Evolutionary conservation across 2,329 filamentous ascomycete genomes (phyloP).

Genomic region (Neoarthrinium moseri): DNA sequence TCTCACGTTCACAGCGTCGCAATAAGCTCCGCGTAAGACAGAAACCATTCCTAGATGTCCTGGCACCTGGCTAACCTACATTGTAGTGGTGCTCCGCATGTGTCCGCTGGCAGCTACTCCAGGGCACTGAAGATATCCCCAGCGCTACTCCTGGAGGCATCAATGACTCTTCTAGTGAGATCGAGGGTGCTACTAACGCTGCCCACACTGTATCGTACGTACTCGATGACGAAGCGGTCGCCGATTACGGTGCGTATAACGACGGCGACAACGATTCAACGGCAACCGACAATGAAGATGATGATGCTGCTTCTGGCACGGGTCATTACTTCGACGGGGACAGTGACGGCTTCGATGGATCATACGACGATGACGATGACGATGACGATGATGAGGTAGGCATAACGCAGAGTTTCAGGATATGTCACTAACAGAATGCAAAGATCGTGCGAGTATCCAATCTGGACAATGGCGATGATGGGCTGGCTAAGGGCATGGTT

Average conservation of each 20-base stretch:
- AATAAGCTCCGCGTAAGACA: conserved; percentile 15
- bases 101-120: conserved; percentile 27
- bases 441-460: too few species aligned
- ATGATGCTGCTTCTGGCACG: conserved; percentile 5
- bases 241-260: background rate
- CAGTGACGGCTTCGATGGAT: background rate
- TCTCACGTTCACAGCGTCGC: conserved; percentile 32
- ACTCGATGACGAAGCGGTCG: conserved; percentile 2
- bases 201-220: background rate
- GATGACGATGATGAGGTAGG: background rate
- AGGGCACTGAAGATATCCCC: conserved; percentile 21
- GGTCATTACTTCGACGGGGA: conserved; percentile 7
- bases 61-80: conserved; percentile 5
- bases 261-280: conserved; percentile 7
- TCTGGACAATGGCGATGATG: too few species aligned
- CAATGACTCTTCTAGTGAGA: conserved; percentile 7
- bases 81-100: conserved; percentile 34
- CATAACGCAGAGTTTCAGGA: too few species aligned
- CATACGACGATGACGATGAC: conserved; percentile 6
- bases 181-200: background rate
- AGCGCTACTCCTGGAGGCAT: conserved; percentile 18
- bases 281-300: background rate
- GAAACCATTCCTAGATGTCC: background rate
- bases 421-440: too few species aligned
- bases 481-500: too few species aligned